phyloP scores from a whole-genome alignment of 108 stramenopile species.

The Nitzschia sp. region DNA sequence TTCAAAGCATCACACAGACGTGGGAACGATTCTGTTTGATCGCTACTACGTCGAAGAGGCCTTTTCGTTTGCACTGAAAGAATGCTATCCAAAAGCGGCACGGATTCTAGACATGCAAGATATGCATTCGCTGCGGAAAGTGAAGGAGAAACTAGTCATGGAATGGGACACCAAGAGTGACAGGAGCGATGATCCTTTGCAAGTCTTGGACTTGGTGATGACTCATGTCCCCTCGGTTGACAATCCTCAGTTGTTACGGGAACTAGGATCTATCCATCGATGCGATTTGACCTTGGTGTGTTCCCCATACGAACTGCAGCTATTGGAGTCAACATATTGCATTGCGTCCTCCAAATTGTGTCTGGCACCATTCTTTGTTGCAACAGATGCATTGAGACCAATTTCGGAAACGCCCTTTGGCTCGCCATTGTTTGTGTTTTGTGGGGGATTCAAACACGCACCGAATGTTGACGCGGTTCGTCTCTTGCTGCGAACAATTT shows the following conservation, averaged over 20 bases:
- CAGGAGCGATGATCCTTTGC: constrained; percentile 20
- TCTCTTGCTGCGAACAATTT: constrained; percentile 46
- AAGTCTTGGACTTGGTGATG: constrained; percentile 6
- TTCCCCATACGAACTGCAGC: constrained; percentile 52
- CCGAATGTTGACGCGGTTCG: constrained; percentile 79
- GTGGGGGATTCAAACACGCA: constrained; percentile 72
- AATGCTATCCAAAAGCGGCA: constrained; percentile 44
- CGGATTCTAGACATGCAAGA: constrained; percentile 87
- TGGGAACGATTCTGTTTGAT: constrained; percentile 64
- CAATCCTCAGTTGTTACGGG: constrained; percentile 43
- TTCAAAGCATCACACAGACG: not conserved
- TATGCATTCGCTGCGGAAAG: constrained; percentile 67
- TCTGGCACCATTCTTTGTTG: constrained; percentile 60
- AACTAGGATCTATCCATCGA: constrained; percentile 69
- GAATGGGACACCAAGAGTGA: constrained; percentile 14
- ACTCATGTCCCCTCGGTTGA: constrained; percentile 4
- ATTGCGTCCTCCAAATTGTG: constrained; percentile 46
- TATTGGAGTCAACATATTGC: constrained; percentile 33
- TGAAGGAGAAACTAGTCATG: constrained; percentile 51
- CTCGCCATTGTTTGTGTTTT: constrained; percentile 31
- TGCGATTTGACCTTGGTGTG: constrained; percentile 73
- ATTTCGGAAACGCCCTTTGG: not conserved
- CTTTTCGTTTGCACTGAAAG: constrained; percentile 62
- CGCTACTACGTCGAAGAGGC: constrained; percentile 77
- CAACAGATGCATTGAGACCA: not conserved